Evolutionary conservation across 495 filamentous ascomycete species (phyloP).

Genomic region (Symbiotaphrina buchneri): DNA sequence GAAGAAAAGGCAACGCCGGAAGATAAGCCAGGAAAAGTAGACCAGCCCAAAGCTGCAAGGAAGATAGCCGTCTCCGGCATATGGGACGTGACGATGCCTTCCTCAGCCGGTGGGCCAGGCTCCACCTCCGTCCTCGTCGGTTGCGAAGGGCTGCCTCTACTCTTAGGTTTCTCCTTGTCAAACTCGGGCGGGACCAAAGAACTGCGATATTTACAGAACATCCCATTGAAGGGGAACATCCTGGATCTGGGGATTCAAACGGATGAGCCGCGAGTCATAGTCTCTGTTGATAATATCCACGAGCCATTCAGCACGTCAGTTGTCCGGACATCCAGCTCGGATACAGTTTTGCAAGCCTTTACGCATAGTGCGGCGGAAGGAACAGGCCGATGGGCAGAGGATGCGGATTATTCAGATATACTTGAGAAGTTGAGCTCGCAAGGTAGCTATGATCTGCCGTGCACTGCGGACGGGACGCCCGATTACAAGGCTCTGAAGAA

Average conservation of each 20-base stretch:
- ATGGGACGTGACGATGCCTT: slow-evolving; percentile 12
- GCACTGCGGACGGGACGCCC: slow-evolving; percentile 7
- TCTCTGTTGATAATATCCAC: slow-evolving; percentile 30
- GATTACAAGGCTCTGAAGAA: slow-evolving; percentile 23
- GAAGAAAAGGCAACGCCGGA: slow-evolving; percentile 5
- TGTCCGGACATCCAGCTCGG: slow-evolving; percentile 10
- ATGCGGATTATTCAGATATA: slow-evolving; percentile 1
- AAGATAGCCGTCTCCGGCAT: slow-evolving; percentile 30
- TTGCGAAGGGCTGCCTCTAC: too few relatives aligned
- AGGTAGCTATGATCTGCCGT: too few relatives aligned
- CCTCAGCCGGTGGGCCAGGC: too few relatives aligned
- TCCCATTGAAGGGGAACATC: slow-evolving; percentile 32
- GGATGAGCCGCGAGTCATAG: slow-evolving; percentile 19
- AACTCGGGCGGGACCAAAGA: too few relatives aligned
- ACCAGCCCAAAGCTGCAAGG: slow-evolving; percentile 9
- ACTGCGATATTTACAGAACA: slow-evolving; percentile 21
- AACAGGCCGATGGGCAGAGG: slow-evolving; percentile 6
- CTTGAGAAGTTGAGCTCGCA: too few relatives aligned
- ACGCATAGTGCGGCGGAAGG: slow-evolving; percentile 7
- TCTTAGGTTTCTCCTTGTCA: too few relatives aligned
- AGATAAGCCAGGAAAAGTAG: slow-evolving; percentile 7
- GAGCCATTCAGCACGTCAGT: slow-evolving; percentile 17
- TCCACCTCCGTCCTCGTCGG: too few relatives aligned
- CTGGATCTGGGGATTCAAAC: slow-evolving; percentile 25
- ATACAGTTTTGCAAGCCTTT: neutral